Percentiles rank a stretch among this genome's conserved stretches.
phyloP scores from a whole-genome alignment of 2,329 filamentous ascomycete genomes.

The Sporothrix humicola region DNA sequence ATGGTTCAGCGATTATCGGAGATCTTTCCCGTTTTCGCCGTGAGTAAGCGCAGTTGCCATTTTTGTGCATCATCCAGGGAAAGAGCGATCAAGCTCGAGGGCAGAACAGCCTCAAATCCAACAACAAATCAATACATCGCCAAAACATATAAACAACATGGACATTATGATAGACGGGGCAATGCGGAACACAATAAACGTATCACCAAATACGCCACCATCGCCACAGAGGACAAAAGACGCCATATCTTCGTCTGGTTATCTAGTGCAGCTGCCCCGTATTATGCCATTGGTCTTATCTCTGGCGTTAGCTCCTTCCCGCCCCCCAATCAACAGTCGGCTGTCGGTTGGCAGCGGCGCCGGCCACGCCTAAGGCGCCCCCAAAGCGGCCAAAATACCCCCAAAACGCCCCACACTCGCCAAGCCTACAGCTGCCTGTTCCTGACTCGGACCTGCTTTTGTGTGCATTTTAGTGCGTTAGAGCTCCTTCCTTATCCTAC shows the following conservation, averaged over 20 bases:
- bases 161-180: neutral
- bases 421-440: slow-evolving; percentile 18
- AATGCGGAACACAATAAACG: neutral
- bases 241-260: neutral
- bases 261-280: slow-evolving; percentile 18
- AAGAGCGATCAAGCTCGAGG: neutral
- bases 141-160: neutral
- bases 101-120: neutral
- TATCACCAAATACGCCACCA: neutral
- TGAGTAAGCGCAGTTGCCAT: neutral
- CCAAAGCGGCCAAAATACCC: slow-evolving; percentile 4
- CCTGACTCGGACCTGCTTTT: slow-evolving; percentile 26
- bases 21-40: neutral
- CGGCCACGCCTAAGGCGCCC: neutral
- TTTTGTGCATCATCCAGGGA: neutral
- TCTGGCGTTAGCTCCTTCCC: slow-evolving; percentile 16
- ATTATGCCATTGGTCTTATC: slow-evolving; percentile 30
- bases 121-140: neutral
- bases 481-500: slow-evolving; percentile 19
- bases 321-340: neutral
- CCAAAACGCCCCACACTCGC: slow-evolving; percentile 3
- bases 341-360: neutral
- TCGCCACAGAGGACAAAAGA: neutral
- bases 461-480: slow-evolving; percentile 3
- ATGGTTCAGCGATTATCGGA: neutral